These are phyloP conservation scores for Phytophthora tubulina DNA, from an alignment of 352 stramenopile species.

Conservation along the genomic window DNA sequence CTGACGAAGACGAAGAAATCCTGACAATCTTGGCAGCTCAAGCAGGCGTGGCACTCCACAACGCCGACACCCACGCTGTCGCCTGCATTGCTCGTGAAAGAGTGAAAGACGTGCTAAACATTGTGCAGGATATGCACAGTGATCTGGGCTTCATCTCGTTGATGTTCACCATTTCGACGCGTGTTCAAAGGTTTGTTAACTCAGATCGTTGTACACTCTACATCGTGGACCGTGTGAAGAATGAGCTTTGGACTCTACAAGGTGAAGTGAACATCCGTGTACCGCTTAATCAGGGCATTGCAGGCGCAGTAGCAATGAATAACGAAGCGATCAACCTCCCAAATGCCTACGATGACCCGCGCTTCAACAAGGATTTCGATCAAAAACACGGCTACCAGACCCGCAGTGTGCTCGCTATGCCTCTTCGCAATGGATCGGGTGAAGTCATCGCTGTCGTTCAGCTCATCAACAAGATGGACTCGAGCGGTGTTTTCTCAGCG, in stretches of 20 bases:
- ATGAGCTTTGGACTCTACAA: conserved; percentile 92
- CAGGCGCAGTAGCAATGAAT: conserved; percentile 72
- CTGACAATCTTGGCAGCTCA: conserved; percentile 87
- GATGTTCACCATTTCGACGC: conserved; percentile 93
- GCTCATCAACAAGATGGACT: conserved; percentile 90
- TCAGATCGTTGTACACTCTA: conserved; percentile 94
- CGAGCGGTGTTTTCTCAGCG: conserved; percentile 74
- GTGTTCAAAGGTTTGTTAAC: conserved; percentile 88
- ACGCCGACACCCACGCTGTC: conserved; percentile 78
- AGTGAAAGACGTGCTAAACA: conserved; percentile 87
- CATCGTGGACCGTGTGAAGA: conserved; percentile 90
- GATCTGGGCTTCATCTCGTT: conserved; percentile 92
- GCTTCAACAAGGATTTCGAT: conserved; percentile 92
- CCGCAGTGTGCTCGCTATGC: conserved; percentile 89
- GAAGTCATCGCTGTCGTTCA: conserved; percentile 90
- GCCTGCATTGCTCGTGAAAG: conserved; percentile 63
- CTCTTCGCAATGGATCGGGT: conserved; percentile 74
- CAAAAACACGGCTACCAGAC: conserved; percentile 90
- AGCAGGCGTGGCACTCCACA: conserved; percentile 88
- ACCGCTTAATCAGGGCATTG: conserved; percentile 88
- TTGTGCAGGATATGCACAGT: conserved; percentile 92
- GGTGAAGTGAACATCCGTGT: conserved; percentile 91
- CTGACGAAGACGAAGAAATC: conserved; percentile 90
- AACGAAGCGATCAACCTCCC: conserved; percentile 85
- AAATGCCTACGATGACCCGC: conserved; percentile 88